phyloP scores from a whole-genome alignment of 176 grass and related monocot species.

The Lolium perenne region DNA sequence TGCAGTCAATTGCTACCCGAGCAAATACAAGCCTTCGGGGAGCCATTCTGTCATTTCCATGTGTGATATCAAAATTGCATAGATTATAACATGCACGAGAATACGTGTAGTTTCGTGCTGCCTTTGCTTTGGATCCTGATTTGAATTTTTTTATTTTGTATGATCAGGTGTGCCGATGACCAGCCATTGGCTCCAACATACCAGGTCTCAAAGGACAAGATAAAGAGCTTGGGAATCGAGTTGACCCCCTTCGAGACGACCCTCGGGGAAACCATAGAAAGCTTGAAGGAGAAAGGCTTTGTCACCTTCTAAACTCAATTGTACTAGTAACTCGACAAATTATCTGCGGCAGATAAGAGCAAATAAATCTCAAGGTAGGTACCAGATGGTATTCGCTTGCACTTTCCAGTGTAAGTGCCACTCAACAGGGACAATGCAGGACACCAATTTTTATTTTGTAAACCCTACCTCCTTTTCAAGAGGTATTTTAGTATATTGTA shows the following conservation, averaged over 20 bases:
- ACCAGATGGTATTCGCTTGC: not conserved
- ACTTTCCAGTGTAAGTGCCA: not conserved
- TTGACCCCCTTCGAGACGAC: slow-evolving; percentile 47
- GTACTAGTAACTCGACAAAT: not conserved
- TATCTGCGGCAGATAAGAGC: not conserved
- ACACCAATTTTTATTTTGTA: not conserved
- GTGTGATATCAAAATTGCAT: not conserved
- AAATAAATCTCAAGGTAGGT: slow-evolving; percentile 21
- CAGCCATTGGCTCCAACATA: slow-evolving; percentile 53
- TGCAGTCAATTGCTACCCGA: not conserved
- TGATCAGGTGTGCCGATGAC: slow-evolving; percentile 58
- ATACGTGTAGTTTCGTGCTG: not conserved
- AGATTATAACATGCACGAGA: not conserved
- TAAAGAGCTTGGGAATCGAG: slow-evolving; percentile 54
- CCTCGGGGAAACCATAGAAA: slow-evolving; percentile 63
- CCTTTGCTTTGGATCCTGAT: not conserved
- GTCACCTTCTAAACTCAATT: slow-evolving; percentile 36
- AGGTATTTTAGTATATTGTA: not conserved
- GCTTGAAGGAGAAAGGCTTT: slow-evolving; percentile 59
- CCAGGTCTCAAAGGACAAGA: slow-evolving; percentile 60
- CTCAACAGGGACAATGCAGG: not conserved
- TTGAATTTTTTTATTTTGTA: not conserved
- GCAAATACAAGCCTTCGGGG: not conserved
- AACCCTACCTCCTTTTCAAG: not conserved
- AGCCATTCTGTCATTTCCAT: not conserved